A percentile compares a stretch with the other conserved stretches of the same genome.
These are phyloP conservation scores for Pezicula carpinea DNA, from an alignment of 2,329 filamentous ascomycete genomes.

Conservation along the genomic window DNA sequence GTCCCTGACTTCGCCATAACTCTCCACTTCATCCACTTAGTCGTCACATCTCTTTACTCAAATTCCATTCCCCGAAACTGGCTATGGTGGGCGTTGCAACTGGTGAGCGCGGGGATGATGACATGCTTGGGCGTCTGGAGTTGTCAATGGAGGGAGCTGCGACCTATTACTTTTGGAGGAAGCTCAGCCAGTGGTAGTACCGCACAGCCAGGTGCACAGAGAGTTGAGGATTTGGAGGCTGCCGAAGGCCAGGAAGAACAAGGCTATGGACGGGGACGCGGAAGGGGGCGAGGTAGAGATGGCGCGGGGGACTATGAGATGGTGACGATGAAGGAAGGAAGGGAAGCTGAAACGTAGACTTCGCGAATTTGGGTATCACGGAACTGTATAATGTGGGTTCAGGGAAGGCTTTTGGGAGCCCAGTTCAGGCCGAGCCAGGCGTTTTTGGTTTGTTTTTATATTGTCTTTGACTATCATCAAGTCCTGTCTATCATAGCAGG, in stretches of 20 bases:
- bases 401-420: no score
- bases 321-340: conserved; percentile 45
- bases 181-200: conserved; percentile 22
- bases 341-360: conserved; percentile 8
- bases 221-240: conserved; percentile 13
- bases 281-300: conserved; percentile 48
- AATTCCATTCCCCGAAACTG: conserved; percentile 68
- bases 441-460: no score
- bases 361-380: neutral
- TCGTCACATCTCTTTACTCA: conserved; percentile 75
- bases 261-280: conserved; percentile 45
- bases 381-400: conserved; percentile 3
- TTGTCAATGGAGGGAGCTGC: conserved; percentile 83
- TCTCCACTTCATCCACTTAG: conserved; percentile 76
- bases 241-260: conserved; percentile 36
- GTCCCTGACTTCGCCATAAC: conserved; percentile 93
- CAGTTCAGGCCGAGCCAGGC: no score
- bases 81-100: conserved; percentile 80
- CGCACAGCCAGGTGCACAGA: conserved; percentile 12
- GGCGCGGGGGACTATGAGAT: conserved; percentile 62
- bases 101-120: conserved; percentile 58
- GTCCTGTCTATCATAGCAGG: no score
- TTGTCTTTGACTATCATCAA: no score
- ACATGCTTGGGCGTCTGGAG: conserved; percentile 78
- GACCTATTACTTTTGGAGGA: conserved; percentile 82